These are phyloP conservation scores for Diaporthe destruens DNA, from an alignment of 2,329 filamentous ascomycete genomes.

Conservation along the genomic window DNA sequence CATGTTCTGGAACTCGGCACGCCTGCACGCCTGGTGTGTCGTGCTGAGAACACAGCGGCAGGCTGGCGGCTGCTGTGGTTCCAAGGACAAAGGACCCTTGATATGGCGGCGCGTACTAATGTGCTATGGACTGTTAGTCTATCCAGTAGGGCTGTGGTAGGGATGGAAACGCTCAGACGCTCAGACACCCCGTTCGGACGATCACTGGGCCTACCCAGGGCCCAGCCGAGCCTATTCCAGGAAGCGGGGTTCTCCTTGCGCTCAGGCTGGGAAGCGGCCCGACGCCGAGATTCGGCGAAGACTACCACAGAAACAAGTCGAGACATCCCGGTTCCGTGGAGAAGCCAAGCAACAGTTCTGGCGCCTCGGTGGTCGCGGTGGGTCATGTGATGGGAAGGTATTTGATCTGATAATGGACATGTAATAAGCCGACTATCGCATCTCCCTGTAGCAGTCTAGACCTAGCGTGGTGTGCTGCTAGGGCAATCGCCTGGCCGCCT, in stretches of 20 bases:
- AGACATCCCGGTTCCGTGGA: not conserved
- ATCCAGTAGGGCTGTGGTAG: slow-evolving; percentile 30
- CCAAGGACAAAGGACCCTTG: slow-evolving; percentile 13
- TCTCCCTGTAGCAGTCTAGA: not conserved
- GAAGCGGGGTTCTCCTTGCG: slow-evolving; percentile 31
- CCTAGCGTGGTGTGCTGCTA: slow-evolving; percentile 16
- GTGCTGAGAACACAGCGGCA: not conserved
- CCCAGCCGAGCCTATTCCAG: slow-evolving; percentile 4
- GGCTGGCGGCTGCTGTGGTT: not conserved
- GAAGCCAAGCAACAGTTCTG: not conserved
- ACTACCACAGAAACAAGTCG: not conserved
- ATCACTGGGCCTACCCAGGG: not conserved
- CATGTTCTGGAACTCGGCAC: not conserved
- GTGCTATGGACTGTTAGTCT: not conserved
- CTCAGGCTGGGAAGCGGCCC: slow-evolving; percentile 26
- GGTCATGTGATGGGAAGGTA: slow-evolving; percentile 1
- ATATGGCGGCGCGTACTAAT: not conserved
- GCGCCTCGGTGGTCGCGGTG: not conserved
- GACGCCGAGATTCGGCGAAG: slow-evolving; percentile 28
- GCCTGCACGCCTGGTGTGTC: not conserved
- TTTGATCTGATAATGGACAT: not conserved
- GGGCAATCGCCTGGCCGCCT: not conserved
- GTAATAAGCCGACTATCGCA: not conserved
- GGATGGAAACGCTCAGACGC: slow-evolving; percentile 12
- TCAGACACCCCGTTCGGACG: slow-evolving; percentile 11